phyloP scores from a whole-genome alignment of 495 filamentous ascomycete species.

The Trichoderma reesei region DNA sequence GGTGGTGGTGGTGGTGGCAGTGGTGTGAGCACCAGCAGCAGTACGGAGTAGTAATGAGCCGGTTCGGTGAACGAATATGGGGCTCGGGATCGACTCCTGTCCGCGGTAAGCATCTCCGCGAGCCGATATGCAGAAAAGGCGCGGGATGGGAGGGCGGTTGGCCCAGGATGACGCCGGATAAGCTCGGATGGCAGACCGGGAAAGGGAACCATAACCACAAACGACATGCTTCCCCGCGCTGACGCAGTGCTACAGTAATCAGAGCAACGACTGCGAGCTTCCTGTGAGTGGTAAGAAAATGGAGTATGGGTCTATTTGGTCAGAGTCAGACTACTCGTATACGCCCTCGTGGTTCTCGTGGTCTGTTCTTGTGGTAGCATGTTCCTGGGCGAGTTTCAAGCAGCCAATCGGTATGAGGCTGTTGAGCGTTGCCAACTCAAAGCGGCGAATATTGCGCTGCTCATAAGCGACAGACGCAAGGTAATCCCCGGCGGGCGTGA shows the following conservation, averaged over 20 bases:
- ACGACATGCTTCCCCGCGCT: conserved; percentile 6
- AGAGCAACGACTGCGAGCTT: not conserved
- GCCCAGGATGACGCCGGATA: not conserved
- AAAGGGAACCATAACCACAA: not conserved
- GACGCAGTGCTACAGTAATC: conserved; percentile 2
- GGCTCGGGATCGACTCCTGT: not conserved
- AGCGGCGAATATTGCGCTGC: not conserved
- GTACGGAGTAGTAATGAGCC: too few relatives aligned
- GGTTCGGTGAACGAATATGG: not conserved
- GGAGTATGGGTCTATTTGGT: too few relatives aligned
- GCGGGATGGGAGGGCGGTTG: not conserved
- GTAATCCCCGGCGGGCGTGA: not conserved
- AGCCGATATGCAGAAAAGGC: not conserved
- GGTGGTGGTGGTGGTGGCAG: too few relatives aligned
- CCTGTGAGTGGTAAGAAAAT: not conserved
- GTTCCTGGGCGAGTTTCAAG: not conserved
- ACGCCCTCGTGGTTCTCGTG: too few relatives aligned
- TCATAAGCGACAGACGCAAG: not conserved
- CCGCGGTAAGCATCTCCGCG: not conserved
- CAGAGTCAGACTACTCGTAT: too few relatives aligned
- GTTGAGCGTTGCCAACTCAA: not conserved
- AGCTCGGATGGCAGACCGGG: not conserved
- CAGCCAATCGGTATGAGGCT: not conserved
- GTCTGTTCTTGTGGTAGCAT: not conserved
- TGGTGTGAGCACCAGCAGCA: too few relatives aligned